Conservation (phyloP, 164 flowering plant genomes). For the Kalanchoe fedtschenkoi region DNA sequence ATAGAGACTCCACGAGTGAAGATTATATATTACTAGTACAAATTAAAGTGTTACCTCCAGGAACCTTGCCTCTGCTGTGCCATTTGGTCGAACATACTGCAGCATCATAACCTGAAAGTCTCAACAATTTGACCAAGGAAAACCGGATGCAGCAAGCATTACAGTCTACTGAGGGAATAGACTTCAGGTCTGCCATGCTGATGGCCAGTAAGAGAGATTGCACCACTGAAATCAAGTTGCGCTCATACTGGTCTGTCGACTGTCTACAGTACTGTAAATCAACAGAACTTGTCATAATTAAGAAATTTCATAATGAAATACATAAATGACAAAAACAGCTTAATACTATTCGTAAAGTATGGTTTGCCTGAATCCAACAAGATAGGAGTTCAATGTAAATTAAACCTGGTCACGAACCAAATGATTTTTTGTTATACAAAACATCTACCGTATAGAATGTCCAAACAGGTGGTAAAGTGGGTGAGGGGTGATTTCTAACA, state of each 20-base stretch:
- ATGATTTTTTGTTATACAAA: too few species aligned
- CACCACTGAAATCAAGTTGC: slow-evolving; percentile 45
- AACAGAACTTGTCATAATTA: slow-evolving; percentile 3
- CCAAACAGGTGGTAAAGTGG: too few species aligned
- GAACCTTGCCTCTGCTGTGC: slow-evolving; percentile 68
- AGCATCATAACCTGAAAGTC: slow-evolving; percentile 77
- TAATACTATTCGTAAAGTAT: too few species aligned
- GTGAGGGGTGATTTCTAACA: too few species aligned
- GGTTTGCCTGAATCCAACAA: too few species aligned
- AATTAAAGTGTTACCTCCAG: slow-evolving; percentile 54
- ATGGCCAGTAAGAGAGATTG: slow-evolving; percentile 50
- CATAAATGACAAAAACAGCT: too few species aligned
- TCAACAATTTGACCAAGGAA: slow-evolving; percentile 57
- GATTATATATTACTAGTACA: not conserved
- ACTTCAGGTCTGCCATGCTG: slow-evolving; percentile 40
- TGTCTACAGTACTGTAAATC: slow-evolving; percentile 47
- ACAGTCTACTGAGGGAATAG: slow-evolving; percentile 41
- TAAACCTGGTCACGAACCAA: too few species aligned
- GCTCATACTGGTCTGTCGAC: slow-evolving; percentile 43
- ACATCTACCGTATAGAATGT: too few species aligned
- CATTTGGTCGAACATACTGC: slow-evolving; percentile 70
- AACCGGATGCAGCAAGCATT: slow-evolving; percentile 70
- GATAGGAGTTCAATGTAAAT: too few species aligned
- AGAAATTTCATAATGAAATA: not conserved
- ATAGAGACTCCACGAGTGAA: not conserved